These are phyloP conservation scores for Polytolypa hystricis DNA, from an alignment of 2,329 filamentous ascomycete species.

Conservation along the genomic window DNA sequence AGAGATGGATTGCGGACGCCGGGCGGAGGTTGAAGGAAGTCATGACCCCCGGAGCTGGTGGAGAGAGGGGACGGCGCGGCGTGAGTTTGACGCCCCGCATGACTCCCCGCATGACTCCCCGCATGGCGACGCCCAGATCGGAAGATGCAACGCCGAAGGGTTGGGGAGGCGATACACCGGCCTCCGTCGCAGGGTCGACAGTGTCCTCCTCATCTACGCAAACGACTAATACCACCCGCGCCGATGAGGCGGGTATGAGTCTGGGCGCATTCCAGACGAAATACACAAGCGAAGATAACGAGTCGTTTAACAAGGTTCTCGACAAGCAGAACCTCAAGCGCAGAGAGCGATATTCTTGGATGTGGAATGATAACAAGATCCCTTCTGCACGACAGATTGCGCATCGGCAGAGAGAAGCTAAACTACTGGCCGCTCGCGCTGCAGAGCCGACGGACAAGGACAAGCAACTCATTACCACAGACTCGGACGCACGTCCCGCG, in stretches of 20 bases:
- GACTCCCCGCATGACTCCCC: not conserved
- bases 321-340: slow-evolving; percentile 82
- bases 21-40: slow-evolving; percentile 60
- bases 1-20: slow-evolving; percentile 75
- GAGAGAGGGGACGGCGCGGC: slow-evolving; percentile 19
- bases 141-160: slow-evolving; percentile 50
- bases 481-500: slow-evolving; percentile 58
- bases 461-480: slow-evolving; percentile 50
- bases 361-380: slow-evolving; percentile 81
- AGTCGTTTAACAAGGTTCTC: slow-evolving; percentile 84
- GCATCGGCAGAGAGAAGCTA: slow-evolving; percentile 46
- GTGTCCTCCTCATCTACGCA: slow-evolving; percentile 26
- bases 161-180: slow-evolving; percentile 63
- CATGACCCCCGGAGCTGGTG: slow-evolving; percentile 64
- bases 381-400: slow-evolving; percentile 51
- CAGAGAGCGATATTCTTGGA: slow-evolving; percentile 76
- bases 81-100: slow-evolving; percentile 22
- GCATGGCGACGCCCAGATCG: slow-evolving; percentile 4
- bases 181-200: slow-evolving; percentile 36
- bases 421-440: slow-evolving; percentile 56
- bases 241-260: slow-evolving; percentile 50
- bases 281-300: slow-evolving; percentile 96
- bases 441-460: slow-evolving; percentile 50
- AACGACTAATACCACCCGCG: slow-evolving; percentile 28
- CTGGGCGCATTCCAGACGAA: slow-evolving; percentile 78